A percentile compares a stretch with the other conserved stretches of the same genome.
phyloP scores from a whole-genome alignment of 169 alveolate species.

The Plasmodium coatneyi region DNA sequence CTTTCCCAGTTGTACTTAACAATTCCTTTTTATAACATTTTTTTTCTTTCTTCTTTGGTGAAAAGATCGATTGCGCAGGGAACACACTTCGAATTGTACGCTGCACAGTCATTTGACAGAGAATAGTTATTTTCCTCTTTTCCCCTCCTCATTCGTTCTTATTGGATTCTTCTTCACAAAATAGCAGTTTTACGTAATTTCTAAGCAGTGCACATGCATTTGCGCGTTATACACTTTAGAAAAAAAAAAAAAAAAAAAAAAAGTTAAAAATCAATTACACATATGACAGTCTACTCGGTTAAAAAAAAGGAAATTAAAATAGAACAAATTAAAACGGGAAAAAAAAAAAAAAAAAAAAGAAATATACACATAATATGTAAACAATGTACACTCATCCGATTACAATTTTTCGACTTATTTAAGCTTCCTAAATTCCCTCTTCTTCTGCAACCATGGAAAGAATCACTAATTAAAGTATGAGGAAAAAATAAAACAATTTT shows the following conservation, averaged over 20 bases:
- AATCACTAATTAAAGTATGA: neutral
- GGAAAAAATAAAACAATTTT: neutral
- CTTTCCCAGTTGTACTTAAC: neutral
- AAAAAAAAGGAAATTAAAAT: neutral
- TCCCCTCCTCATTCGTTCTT: neutral
- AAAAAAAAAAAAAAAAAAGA: neutral
- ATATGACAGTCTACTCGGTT: neutral
- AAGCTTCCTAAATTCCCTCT: neutral
- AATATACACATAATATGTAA: neutral
- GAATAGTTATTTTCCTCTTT: neutral
- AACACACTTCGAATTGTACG: neutral
- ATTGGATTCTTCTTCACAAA: neutral
- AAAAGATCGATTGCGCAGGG: neutral
- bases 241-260: neutral
- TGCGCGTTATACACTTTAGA: neutral
- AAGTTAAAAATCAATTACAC: neutral
- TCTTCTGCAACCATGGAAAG: neutral
- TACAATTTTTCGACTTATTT: neutral
- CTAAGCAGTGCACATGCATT: neutral
- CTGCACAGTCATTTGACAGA: neutral
- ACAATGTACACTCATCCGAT: neutral
- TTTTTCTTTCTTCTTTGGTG: neutral
- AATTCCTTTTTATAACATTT: neutral
- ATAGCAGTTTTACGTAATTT: neutral
- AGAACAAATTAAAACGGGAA: neutral